phyloP scores from a whole-genome alignment of 305 asterid genomes.

The Fraxinus xanthoxyloides region DNA sequence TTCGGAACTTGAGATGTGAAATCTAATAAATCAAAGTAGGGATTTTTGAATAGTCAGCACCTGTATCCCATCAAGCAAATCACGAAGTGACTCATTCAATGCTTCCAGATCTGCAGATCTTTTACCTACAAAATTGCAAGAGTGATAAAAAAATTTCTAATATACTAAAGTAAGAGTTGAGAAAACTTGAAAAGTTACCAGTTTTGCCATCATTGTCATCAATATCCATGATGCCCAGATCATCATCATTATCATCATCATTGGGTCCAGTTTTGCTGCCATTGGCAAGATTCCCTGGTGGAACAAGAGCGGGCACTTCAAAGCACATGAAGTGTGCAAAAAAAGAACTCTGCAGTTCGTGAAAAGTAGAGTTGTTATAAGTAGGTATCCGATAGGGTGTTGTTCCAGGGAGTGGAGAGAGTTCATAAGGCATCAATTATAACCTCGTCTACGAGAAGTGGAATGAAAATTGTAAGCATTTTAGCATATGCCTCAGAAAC shows the following conservation, averaged over 20 bases:
- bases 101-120: conserved; percentile 77
- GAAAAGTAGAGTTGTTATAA: conserved; percentile 9
- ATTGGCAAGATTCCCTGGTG: conserved; percentile 75
- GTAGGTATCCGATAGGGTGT: conserved; percentile 18
- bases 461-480: conserved; percentile 96
- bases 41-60: conserved; percentile 35
- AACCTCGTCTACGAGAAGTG: conserved; percentile 99
- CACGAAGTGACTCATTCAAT: conserved; percentile 85
- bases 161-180: conserved; percentile 19
- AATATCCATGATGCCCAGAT: conserved; percentile 96
- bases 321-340: conserved; percentile 99
- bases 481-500: conserved; percentile 98
- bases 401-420: conserved; percentile 18
- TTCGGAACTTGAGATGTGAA: conserved; percentile 21
- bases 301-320: conserved; percentile 97
- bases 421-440: conserved; percentile 23
- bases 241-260: conserved; percentile 64
- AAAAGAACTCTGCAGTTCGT: conserved; percentile 82
- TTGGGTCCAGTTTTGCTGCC: conserved; percentile 53
- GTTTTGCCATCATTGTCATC: conserved; percentile 74
- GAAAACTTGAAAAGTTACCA: conserved; percentile 42
- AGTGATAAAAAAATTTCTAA: conserved; percentile 16
- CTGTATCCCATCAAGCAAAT: conserved; percentile 98
- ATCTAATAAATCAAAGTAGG: conserved; percentile 18
- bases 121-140: conserved; percentile 48